Conservation (phyloP, 352 stramenopile species). For the Pythium angustatum region DNA sequence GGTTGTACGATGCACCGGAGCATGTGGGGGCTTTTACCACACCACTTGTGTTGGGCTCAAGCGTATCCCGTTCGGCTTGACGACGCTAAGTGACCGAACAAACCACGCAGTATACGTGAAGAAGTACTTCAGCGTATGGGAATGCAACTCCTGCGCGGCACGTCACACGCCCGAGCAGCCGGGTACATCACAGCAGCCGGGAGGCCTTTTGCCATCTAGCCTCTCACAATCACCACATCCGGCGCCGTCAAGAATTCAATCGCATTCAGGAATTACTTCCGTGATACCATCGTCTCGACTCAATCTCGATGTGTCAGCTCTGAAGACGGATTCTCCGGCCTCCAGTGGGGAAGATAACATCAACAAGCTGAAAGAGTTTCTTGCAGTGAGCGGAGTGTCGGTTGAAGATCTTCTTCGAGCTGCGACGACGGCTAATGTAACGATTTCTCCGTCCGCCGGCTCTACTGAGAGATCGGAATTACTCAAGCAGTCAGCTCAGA, state of each 20-base stretch:
- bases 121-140: conserved; percentile 82
- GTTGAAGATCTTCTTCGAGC: conserved; percentile 73
- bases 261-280: too few species aligned
- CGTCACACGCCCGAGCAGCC: neutral
- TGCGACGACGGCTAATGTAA: conserved; percentile 48
- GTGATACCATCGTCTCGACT: too few species aligned
- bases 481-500: neutral
- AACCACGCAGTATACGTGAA: conserved; percentile 81
- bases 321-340: too few species aligned
- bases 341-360: conserved; percentile 35
- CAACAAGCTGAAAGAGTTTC: conserved; percentile 62
- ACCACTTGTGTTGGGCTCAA: conserved; percentile 74
- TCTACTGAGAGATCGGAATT: neutral
- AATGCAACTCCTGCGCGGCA: conserved; percentile 58
- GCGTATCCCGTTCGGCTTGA: conserved; percentile 82
- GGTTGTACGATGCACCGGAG: conserved; percentile 55
- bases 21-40: conserved; percentile 63
- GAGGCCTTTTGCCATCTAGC: too few species aligned
- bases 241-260: too few species aligned
- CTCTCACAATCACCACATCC: too few species aligned
- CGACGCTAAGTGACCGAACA: conserved; percentile 78
- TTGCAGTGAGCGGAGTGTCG: conserved; percentile 59
- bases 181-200: neutral
- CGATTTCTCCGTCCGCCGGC: conserved; percentile 28
- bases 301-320: too few species aligned